A percentile compares a stretch with the other conserved stretches of the same genome.
These are phyloP conservation scores for Parietichytrium sp. DNA, from an alignment of 108 stramenopile species.

Conservation along the genomic window DNA sequence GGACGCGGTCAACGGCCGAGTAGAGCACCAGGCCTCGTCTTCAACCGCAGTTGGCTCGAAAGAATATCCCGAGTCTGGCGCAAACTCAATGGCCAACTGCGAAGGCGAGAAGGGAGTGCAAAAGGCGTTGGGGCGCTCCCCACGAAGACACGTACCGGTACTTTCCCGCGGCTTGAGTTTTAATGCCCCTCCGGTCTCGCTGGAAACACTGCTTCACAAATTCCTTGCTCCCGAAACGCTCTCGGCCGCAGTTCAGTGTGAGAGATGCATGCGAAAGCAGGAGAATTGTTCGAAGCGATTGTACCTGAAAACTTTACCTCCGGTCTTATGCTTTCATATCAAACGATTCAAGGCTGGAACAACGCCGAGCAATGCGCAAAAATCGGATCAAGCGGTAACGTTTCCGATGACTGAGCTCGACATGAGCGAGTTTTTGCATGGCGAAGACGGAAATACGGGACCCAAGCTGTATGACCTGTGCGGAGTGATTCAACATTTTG, in stretches of 20 bases:
- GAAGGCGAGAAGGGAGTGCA: no score
- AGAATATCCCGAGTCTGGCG: no score
- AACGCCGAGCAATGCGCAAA: not conserved
- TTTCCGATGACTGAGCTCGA: constrained; percentile 1
- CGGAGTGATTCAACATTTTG: constrained; percentile 21
- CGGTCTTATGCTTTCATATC: constrained; percentile 21
- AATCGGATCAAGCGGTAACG: not conserved
- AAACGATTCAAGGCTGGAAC: constrained; percentile 29
- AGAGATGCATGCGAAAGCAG: not conserved
- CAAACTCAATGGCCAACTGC: no score
- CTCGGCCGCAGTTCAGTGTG: constrained; percentile 1
- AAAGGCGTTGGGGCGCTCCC: no score
- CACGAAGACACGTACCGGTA: no score
- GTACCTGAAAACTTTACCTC: not conserved
- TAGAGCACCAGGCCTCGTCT: no score
- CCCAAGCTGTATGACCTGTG: not conserved
- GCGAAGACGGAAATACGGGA: not conserved
- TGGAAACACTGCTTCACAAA: constrained; percentile 25
- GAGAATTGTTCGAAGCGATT: constrained; percentile 33
- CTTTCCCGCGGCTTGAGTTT: constrained; percentile 26
- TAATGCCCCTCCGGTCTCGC: constrained; percentile 4
- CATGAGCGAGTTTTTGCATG: not conserved
- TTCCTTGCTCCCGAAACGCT: constrained; percentile 31
- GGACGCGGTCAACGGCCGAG: no score
- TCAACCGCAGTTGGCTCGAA: no score